Percentiles rank a stretch among this genome's conserved stretches.
These are phyloP conservation scores for Coniferiporia sulphurascens DNA, from an alignment of 1,284 basidiomycete genomes.

Conservation along the genomic window DNA sequence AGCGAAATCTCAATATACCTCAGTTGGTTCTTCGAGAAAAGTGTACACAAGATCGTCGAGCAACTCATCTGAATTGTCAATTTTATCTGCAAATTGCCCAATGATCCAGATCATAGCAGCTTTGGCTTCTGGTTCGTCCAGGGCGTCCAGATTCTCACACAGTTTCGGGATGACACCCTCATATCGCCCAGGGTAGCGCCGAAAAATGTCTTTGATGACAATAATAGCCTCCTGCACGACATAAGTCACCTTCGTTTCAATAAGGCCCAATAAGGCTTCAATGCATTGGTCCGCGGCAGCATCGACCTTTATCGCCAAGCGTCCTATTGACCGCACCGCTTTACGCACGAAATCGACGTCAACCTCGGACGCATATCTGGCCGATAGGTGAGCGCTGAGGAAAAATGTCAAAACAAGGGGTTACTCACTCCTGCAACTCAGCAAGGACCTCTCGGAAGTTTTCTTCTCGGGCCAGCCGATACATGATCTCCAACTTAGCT, in stretches of 20 bases:
- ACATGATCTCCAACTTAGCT: slow-evolving; percentile 98
- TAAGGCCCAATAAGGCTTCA: slow-evolving; percentile 77
- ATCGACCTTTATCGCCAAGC: slow-evolving; percentile 96
- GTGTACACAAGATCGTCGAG: slow-evolving; percentile 89
- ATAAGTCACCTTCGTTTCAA: slow-evolving; percentile 93
- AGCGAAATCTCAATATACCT: slow-evolving; percentile 47
- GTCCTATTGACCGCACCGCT: slow-evolving; percentile 93
- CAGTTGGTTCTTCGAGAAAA: slow-evolving; percentile 91
- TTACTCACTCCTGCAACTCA: slow-evolving; percentile 86
- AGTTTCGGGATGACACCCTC: slow-evolving; percentile 92
- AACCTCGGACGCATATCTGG: slow-evolving; percentile 94
- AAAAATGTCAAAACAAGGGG: neutral
- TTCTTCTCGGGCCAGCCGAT: slow-evolving; percentile 85
- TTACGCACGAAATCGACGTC: slow-evolving; percentile 98
- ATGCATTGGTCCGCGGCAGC: slow-evolving; percentile 88
- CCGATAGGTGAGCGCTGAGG: slow-evolving; percentile 12
- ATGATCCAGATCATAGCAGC: slow-evolving; percentile 98
- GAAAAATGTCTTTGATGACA: slow-evolving; percentile 97
- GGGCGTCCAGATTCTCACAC: slow-evolving; percentile 86
- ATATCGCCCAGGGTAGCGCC: slow-evolving; percentile 94
- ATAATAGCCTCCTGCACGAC: slow-evolving; percentile 98
- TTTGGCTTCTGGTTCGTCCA: slow-evolving; percentile 96
- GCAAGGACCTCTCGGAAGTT: slow-evolving; percentile 91
- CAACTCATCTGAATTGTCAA: slow-evolving; percentile 94
- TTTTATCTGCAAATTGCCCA: slow-evolving; percentile 94